phyloP scores from a whole-genome alignment of 2,329 filamentous ascomycete genomes.

The Periconia sp. region DNA sequence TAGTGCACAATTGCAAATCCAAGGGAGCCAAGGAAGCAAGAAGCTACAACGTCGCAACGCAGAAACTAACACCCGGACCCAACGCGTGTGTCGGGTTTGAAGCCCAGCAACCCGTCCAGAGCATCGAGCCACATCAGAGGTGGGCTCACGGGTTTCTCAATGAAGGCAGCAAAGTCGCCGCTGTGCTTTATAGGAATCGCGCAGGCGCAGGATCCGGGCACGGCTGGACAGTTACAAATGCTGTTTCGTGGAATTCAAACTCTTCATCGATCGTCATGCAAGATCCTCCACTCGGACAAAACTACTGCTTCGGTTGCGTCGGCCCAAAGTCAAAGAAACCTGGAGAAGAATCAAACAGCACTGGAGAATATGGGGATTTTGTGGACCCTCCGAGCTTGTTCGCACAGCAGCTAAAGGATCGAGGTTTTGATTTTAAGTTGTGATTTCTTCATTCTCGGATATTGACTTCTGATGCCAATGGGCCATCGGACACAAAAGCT shows the following conservation, averaged over 20 bases:
- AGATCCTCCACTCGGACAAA: conserved; percentile 7
- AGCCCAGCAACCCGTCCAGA: conserved; percentile 6
- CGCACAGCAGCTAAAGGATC: conserved; percentile 9
- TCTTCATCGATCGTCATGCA: conserved; percentile 1
- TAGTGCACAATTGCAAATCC: conserved; percentile 10
- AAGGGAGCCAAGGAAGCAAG: conserved; percentile 3
- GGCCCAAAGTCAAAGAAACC: conserved; percentile 3
- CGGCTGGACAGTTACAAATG: conserved; percentile 12
- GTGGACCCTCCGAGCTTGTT: conserved; percentile 10
- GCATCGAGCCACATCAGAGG: conserved; percentile 9
- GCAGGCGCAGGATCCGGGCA: conserved; percentile 7
- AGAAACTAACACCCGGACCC: conserved; percentile 7
- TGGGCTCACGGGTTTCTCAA: conserved; percentile 12
- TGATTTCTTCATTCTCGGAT: background rate
- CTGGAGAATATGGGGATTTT: conserved; percentile 2
- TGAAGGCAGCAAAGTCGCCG: conserved; percentile 3
- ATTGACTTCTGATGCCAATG: no score
- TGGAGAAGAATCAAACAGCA: conserved; percentile 1
- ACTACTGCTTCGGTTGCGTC: conserved; percentile 12
- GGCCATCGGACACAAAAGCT: no score
- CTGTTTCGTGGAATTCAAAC: conserved; percentile 12
- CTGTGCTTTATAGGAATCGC: conserved; percentile 8
- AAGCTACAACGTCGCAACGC: conserved; percentile 10
- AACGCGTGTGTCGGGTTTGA: conserved; percentile 8
- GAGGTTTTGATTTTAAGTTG: conserved; percentile 7